Base-by-base conservation (phyloP, 1,284 basidiomycete genomes). In the Fereydounia khargensis region DNA sequence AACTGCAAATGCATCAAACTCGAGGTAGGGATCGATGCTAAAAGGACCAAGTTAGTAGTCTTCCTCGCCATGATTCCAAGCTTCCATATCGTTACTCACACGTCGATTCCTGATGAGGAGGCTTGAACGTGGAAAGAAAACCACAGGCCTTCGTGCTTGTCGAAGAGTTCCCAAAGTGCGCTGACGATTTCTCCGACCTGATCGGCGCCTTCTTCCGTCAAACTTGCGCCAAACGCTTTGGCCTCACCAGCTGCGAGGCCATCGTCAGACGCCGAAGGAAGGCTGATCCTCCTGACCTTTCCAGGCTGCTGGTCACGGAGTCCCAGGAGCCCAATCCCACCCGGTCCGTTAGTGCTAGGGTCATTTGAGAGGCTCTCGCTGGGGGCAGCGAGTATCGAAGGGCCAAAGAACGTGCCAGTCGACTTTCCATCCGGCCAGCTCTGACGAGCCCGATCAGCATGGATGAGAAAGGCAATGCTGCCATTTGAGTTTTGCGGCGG, bases 1-100 rank as follows among this genome's bases (percentile, higher is more conserved):
- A 3, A 64, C 47, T 10, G 52, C 53, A 32, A 65, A 67, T 40
- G 57, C 58, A 34, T 67, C 65, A 23, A 67, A 65, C 21, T 67
- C 61, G 11, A 67, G 27, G 38, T 54, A 62, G 0, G 61, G 57
- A 8, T 38, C 19, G 21, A 52, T n/a, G 6, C 27, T 34, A n/a
- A n/a, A n/a, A n/a, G n/a, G n/a, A n/a, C 27, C n/a, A 28, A 10
- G 10, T n/a, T 28, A 9, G 10, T 28, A 10, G 10, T 28, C 27
- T 10, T 28, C 27, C 27, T 10, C 10, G 9, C n/a, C 27, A 10
- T n/a, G 10, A 9, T 28, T 28, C 27, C 27, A 28, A 28, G n/a
- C 10, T 9, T 28, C 27, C 10, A 9, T n/a, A 10, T 28, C 27
- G 10, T 28, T 28, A 42, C 43, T 45, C 31, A 39, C 35, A 39